These are phyloP conservation scores for Paecilomyces dactylethromorphus DNA, from an alignment of 2,329 filamentous ascomycete genomes.

Conservation along the genomic window DNA sequence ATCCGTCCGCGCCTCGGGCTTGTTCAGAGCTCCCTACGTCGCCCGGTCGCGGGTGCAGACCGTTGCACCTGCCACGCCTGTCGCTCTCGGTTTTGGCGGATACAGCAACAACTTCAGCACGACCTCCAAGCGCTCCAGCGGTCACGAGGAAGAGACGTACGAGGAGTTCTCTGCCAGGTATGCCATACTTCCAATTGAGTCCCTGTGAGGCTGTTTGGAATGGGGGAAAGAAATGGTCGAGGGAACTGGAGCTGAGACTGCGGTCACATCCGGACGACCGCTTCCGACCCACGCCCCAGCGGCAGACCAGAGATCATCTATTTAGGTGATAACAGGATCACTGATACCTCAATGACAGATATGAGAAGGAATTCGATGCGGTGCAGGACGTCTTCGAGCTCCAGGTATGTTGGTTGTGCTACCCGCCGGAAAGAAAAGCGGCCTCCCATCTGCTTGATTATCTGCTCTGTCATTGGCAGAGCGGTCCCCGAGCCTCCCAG, in stretches of 20 bases:
- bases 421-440: conserved; percentile 9
- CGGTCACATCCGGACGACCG: not conserved
- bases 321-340: conserved; percentile 11
- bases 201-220: not conserved
- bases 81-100: conserved; percentile 45
- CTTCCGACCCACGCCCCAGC: not conserved
- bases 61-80: conserved; percentile 48
- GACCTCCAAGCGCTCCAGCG: conserved; percentile 50
- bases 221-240: not conserved
- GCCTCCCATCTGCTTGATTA: conserved; percentile 7
- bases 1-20: conserved; percentile 50
- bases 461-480: conserved; percentile 10
- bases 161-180: conserved; percentile 99
- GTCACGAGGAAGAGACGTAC: conserved; percentile 90
- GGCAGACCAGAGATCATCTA: conserved; percentile 9
- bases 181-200: conserved; percentile 21
- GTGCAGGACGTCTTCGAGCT: conserved; percentile 99
- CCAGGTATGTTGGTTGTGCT: conserved; percentile 60
- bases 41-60: conserved; percentile 53
- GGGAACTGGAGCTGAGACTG: not conserved
- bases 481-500: conserved; percentile 7
- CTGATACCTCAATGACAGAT: conserved; percentile 56
- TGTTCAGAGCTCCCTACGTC: conserved; percentile 59
- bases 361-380: conserved; percentile 97
- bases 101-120: conserved; percentile 57